phyloP scores from a whole-genome alignment of 1,284 basidiomycete species.

The Nidula niveotomentosa region DNA sequence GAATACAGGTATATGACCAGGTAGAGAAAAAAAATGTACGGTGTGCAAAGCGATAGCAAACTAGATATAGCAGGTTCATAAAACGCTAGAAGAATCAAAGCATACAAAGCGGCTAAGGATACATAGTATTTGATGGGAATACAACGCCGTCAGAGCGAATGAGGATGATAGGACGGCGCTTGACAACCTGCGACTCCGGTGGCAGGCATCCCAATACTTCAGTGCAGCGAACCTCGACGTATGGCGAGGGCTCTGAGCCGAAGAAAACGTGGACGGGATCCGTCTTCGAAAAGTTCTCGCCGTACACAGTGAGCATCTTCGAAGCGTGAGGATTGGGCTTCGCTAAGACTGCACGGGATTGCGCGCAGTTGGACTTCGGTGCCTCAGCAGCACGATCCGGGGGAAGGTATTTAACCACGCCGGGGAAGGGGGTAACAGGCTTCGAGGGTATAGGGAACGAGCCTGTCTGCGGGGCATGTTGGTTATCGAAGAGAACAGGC shows the following conservation, averaged over 20 bases:
- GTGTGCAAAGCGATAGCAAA: neutral
- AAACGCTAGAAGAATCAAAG: constrained; percentile 5
- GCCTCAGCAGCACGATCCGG: constrained; percentile 79
- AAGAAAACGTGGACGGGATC: constrained; percentile 85
- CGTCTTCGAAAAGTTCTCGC: constrained; percentile 85
- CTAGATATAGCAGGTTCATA: constrained; percentile 11
- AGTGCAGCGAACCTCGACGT: constrained; percentile 86
- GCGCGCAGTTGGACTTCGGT: constrained; percentile 64
- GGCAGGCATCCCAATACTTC: constrained; percentile 83
- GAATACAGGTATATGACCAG: too few species aligned
- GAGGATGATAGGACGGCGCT: constrained; percentile 80
- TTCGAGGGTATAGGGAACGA: constrained; percentile 78
- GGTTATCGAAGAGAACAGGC: constrained; percentile 78
- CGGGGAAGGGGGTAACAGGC: constrained; percentile 86
- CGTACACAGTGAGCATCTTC: constrained; percentile 85
- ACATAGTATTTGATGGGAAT: constrained; percentile 85
- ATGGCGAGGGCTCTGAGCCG: constrained; percentile 83
- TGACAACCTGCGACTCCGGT: constrained; percentile 60
- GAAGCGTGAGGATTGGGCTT: constrained; percentile 72
- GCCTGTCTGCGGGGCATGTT: constrained; percentile 60
- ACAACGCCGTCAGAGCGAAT: constrained; percentile 89
- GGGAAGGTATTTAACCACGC: constrained; percentile 81
- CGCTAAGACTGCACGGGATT: constrained; percentile 62
- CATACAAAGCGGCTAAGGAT: constrained; percentile 50
- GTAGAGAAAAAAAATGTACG: neutral